Percentiles rank a stretch among this genome's conserved stretches.
phyloP scores from a whole-genome alignment of 2,329 filamentous ascomycete species.

The Whalleya microplaca region DNA sequence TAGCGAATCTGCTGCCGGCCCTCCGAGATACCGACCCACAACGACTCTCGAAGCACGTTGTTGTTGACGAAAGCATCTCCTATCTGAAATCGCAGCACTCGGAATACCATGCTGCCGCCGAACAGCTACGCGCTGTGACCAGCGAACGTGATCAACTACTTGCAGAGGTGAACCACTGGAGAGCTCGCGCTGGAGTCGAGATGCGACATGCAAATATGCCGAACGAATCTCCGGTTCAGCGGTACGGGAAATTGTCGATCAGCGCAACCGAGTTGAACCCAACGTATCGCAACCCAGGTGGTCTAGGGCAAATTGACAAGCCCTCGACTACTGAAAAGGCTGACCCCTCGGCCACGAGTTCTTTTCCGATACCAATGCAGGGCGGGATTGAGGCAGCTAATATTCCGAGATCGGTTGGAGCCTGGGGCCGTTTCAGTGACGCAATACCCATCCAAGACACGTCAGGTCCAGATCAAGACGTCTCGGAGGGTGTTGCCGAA shows the following conservation, averaged over 20 bases:
- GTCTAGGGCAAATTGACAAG: not conserved
- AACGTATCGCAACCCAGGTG: not conserved
- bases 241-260: not conserved
- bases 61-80: constrained; percentile 42
- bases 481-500: not conserved
- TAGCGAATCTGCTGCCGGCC: constrained; percentile 41
- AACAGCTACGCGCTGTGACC: constrained; percentile 18
- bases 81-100: constrained; percentile 34
- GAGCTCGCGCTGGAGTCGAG: constrained; percentile 9
- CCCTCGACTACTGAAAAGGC: not conserved
- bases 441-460: not conserved
- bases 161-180: constrained; percentile 29
- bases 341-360: not conserved
- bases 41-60: constrained; percentile 45
- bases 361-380: not conserved
- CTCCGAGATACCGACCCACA: constrained; percentile 39
- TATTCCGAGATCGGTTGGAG: not conserved
- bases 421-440: not conserved
- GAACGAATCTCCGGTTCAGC: not conserved
- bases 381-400: not conserved
- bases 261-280: not conserved
- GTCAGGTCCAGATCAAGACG: not conserved
- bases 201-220: not conserved
- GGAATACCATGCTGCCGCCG: constrained; percentile 17
- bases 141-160: constrained; percentile 27